Base-by-base conservation (phyloP, 78 protist genomes). In the Dictyostelium capitatum region DNA sequence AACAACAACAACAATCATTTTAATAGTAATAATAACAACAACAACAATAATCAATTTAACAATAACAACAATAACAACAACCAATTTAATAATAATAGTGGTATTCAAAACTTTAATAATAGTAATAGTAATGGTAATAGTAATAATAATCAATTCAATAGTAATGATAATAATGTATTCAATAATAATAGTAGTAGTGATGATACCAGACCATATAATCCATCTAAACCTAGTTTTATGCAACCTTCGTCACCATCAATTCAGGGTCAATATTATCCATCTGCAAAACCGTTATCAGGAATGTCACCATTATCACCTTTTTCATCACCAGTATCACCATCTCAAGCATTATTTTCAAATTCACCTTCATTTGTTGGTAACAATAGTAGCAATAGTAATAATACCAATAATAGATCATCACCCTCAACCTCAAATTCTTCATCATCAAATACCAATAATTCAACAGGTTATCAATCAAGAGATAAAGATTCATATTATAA, bases 271-370 rank as follows among this genome's bases (percentile, higher is more conserved):
- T 65, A 65, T 15, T 65, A 65, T 65, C 73, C 73, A 14, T 65
- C 73, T 14, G 30, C 73, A 23, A 65, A 65, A 65, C 73, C 73
- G 2, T 25, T 65, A 11, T 1, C 73, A 25, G 73, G 73, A n/a
- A 30, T 65, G 8, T 65, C 73, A 10, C 73, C 73, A 30, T 30
- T 65, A 30, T 65, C 73, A 30, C 73, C 73, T 3, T 65, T 65
- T 65, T 65, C 73, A 4, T 65, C 73, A 12, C 73, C 73, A 9
- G n/a, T 30, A 25, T 65, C 73, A 65, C 73, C 73, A 30, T 65
- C 73, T 0, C 73, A 23, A 65, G 0, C 46, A 25, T 23, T 30
- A 65, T 65, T 30, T 7, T 4, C 47, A 65, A 23, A 65, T 30
- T 25, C 56, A 51, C 56, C 56, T 14, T 51, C 56, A 12, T 51